Evolutionary conservation across 2,329 filamentous ascomycete genomes (phyloP).

Genomic region (Byssochlamys sp.): DNA sequence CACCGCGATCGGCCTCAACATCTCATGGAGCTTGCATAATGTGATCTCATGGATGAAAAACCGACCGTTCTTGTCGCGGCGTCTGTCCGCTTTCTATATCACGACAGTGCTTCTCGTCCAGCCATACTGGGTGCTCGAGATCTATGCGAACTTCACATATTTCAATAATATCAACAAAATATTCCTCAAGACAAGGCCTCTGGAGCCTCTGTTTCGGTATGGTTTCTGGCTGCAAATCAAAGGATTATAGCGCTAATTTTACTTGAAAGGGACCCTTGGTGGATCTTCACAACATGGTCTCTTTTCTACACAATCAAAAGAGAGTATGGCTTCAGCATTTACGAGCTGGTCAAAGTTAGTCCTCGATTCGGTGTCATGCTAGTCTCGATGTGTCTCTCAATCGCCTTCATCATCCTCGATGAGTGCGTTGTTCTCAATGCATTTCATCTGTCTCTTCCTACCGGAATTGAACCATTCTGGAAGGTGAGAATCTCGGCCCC

Average conservation of each 20-base stretch:
- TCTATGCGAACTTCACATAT: slow-evolving; percentile 56
- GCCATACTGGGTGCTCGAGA: slow-evolving; percentile 57
- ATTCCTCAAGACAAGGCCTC: slow-evolving; percentile 48
- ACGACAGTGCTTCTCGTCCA: slow-evolving; percentile 49
- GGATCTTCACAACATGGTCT: slow-evolving; percentile 52
- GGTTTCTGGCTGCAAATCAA: not conserved
- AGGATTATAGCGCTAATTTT: slow-evolving; percentile 1
- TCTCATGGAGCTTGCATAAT: slow-evolving; percentile 57
- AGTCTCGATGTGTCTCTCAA: slow-evolving; percentile 50
- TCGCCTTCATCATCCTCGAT: slow-evolving; percentile 54
- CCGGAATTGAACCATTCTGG: slow-evolving; percentile 59
- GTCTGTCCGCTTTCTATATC: slow-evolving; percentile 48
- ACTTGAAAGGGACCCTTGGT: slow-evolving; percentile 51
- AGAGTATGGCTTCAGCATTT: slow-evolving; percentile 50
- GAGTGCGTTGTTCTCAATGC: slow-evolving; percentile 49
- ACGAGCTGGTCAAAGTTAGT: slow-evolving; percentile 51
- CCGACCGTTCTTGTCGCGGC: slow-evolving; percentile 47
- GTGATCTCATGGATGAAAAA: slow-evolving; percentile 60
- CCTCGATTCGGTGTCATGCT: slow-evolving; percentile 58
- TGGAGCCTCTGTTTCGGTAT: slow-evolving; percentile 51
- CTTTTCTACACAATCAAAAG: slow-evolving; percentile 56
- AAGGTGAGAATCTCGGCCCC: slow-evolving; percentile 24
- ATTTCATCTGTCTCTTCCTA: slow-evolving; percentile 32
- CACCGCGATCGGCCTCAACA: slow-evolving; percentile 51
- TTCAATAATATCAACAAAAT: slow-evolving; percentile 48